Evolutionary conservation across 164 flowering plant species (phyloP), one percentile per base, ranked within the genome.

Genomic region (Vitis rotundifolia): DNA sequence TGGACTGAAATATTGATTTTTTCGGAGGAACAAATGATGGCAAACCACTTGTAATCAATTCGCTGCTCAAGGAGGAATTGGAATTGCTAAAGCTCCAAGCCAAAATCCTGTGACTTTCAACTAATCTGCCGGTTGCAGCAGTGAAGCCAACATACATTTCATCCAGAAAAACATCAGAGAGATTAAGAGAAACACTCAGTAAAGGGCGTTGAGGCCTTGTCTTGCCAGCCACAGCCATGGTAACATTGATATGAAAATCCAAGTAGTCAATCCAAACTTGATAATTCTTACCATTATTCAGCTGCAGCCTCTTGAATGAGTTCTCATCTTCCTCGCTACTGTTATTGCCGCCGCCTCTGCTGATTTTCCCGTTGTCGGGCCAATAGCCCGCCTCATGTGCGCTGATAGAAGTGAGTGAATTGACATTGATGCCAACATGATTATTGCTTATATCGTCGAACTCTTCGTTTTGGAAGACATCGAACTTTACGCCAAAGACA

Each of bases 401-500:
- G 8, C 8, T 11, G 0, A 54, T 11, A 0, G 94, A 89, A 0
- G 67, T 74, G 12, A 89, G 84, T 0, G 89, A 88, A 72, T 84
- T 87, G 54, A 84, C 66, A 57, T 87, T 81, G 49, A 88, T 64
- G 0, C 92, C 92, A 0, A 89, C 89, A 72, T 88, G 94, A 53
- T 89, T 89, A 2, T 61, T 81, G 51, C 80, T 59, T 1, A 76
- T 79, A 56, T 87, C 94, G 0, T 71, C 51, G 68, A 83, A 89
- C 48, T 89, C 91, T 12, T 79, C 71, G 59, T 89, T 88, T 52
- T 55, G 37, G 52, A 86, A 88, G 13, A 83, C 80, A 69, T 89
- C 94, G 51, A 89, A 89, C 59, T 89, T 89, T 5, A 89, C 68
- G 0, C 90, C 94, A n/a, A 89, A 73, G 1, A 89, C 68, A 70